Evolutionary conservation across 2,329 filamentous ascomycete species (phyloP).

Genomic region (Trichoderma polysporum): DNA sequence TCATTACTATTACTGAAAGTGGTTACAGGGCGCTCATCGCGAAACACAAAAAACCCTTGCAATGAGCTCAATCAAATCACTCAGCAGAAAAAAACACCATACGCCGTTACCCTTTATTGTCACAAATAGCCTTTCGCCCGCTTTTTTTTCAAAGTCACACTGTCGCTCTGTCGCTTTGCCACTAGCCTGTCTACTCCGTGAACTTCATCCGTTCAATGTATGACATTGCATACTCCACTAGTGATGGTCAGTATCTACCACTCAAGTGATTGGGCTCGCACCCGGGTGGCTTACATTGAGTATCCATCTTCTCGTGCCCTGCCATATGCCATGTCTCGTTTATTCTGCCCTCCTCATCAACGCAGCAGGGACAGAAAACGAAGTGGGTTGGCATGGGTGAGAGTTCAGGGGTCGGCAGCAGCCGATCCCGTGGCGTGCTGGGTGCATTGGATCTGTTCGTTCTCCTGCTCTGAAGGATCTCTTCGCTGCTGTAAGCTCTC

Average conservation of each 20-base stretch:
- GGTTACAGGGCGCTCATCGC: conserved; percentile 10
- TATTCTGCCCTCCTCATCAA: conserved; percentile 17
- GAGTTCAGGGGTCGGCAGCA: conserved; percentile 17
- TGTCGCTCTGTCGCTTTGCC: not conserved
- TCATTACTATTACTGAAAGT: conserved; percentile 4
- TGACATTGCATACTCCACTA: conserved; percentile 19
- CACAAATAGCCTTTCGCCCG: not conserved
- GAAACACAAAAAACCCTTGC: not conserved
- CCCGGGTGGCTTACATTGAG: conserved; percentile 15
- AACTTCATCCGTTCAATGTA: conserved; percentile 20
- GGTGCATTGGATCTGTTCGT: not conserved
- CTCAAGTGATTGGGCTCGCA: not conserved
- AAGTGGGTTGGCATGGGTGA: conserved; percentile 19
- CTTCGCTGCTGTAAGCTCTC: not conserved
- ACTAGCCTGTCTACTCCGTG: not conserved
- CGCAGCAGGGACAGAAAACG: conserved; percentile 20
- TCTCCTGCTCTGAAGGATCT: not conserved
- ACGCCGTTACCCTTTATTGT: not conserved
- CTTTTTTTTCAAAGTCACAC: not conserved
- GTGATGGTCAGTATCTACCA: conserved; percentile 13
- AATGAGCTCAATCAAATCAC: not conserved
- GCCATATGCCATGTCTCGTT: conserved; percentile 21
- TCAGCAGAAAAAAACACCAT: conserved; percentile 7
- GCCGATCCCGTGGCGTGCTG: conserved; percentile 16
- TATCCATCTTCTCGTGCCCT: conserved; percentile 19